phyloP scores from a whole-genome alignment of 192 early-diverging fungal genomes.

The Coemansia sp. region DNA sequence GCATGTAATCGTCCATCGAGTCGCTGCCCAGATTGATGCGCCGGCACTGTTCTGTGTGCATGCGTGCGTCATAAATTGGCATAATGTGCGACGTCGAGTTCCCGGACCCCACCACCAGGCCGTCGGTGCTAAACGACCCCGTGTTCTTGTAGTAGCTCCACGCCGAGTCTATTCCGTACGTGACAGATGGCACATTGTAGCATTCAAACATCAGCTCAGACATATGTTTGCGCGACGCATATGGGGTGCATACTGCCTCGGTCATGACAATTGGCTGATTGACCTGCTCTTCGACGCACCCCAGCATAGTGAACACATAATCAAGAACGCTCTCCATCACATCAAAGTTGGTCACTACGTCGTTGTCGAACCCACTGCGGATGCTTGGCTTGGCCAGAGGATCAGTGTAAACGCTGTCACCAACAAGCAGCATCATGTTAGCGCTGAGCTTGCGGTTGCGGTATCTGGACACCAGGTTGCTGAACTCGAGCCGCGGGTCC shows the following conservation, averaged over 20 bases:
- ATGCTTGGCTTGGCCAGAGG: constrained; percentile 49
- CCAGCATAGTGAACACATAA: constrained; percentile 79
- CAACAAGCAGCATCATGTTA: constrained; percentile 33
- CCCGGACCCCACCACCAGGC: constrained; percentile 71
- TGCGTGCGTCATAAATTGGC: constrained; percentile 64
- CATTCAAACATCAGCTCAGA: constrained; percentile 88
- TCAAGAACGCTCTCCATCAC: constrained; percentile 80
- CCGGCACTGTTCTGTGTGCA: constrained; percentile 63
- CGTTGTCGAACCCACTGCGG: constrained; percentile 36
- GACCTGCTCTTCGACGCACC: constrained; percentile 66
- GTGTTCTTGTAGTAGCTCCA: constrained; percentile 82
- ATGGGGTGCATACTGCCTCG: constrained; percentile 76
- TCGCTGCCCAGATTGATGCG: constrained; percentile 79
- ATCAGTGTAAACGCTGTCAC: constrained; percentile 33
- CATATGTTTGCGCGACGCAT: constrained; percentile 71
- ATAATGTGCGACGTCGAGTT: constrained; percentile 73
- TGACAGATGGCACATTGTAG: constrained; percentile 71
- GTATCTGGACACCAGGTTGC: constrained; percentile 76
- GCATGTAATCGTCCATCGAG: constrained; percentile 74
- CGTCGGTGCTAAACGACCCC: constrained; percentile 57
- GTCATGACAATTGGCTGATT: constrained; percentile 86
- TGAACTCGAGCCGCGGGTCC: constrained; percentile 58
- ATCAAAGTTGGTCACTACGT: constrained; percentile 46
- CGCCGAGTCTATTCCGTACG: constrained; percentile 83
- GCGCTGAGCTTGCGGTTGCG: constrained; percentile 37